Base-by-base conservation (phyloP, 345 rosid genomes). In the Ceriops zippeliana region DNA sequence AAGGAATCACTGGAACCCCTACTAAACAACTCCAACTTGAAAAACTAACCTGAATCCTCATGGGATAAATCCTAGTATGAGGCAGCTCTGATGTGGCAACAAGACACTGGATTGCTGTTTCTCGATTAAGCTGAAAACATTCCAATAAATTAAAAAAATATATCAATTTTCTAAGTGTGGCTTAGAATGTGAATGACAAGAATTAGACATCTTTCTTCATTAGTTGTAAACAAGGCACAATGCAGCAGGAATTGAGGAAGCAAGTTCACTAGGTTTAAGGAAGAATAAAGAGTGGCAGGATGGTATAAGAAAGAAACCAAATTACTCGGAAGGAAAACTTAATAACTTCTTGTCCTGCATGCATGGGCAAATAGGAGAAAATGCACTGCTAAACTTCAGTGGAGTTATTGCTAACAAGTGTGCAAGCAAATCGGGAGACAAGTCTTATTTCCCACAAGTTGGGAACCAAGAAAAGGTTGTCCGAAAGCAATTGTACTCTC, bases 101-200 rank as follows among this genome's bases (percentile, higher is more conserved):
- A 38, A 91, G 95, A 82, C 99, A 91, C 68, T 89, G 96, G 71
- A 95, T 74, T 21, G 93, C 89, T 1, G 99, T 91, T 81, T 95
- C 96, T 58, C 97, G 87, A 54, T 87, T 88, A 77, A 85, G 80
- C 99, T 93, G 81, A 61, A 60, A 68, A 74, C 27, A 42, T 71
- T 38, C 19, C 62, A 49, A 21, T 7, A 26, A 22, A 66, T 1
- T 28, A 56, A 30, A 72, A 46, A 26, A 16, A 58, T 35, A 30
- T 21, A 64, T 38, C 10, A 47, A 30, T 8, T 37, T 20, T 58
- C 58, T 15, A 7, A 24, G 24, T 24, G 24, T 24, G 24, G 24
- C 24, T 24, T 24, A 24, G 24, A 24, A 24, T 24, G 47, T 9
- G 47, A 9, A 38, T 11, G 47, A 6, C 15, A 10, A 38, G 1